Percentiles rank a stretch among this genome's conserved stretches.
phyloP scores from a whole-genome alignment of 345 rosid species.

The Eucalyptus victrix region DNA sequence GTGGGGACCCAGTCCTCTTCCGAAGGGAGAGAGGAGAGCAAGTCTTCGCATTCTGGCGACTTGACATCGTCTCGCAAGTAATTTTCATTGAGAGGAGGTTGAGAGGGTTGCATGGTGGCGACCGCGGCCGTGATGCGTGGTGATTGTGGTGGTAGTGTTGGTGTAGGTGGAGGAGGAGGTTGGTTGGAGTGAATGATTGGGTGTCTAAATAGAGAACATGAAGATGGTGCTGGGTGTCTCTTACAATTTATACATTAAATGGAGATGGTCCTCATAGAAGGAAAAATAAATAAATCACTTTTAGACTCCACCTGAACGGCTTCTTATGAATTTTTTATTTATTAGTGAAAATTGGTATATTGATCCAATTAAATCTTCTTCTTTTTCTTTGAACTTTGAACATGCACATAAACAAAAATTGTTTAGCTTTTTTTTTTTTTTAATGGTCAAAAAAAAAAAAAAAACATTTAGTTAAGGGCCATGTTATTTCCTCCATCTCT shows the following conservation, averaged over 20 bases:
- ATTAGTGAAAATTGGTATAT: not conserved
- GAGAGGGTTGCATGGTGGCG: not conserved
- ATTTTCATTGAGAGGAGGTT: not conserved
- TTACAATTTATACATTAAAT: not conserved
- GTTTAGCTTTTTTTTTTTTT: no score
- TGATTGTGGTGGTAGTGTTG: not conserved
- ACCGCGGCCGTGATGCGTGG: rapidly evolving
- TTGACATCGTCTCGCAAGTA: not conserved
- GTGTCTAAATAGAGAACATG: not conserved
- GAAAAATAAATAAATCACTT: no score
- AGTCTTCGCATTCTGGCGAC: not conserved
- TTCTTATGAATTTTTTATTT: no score
- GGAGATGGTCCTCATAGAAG: no score
- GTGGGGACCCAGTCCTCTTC: no score
- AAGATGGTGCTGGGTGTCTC: not conserved
- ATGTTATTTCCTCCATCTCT: no score
- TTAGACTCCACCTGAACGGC: not conserved
- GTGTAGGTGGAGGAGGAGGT: not conserved
- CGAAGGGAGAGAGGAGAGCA: not conserved
- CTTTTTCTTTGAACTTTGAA: no score
- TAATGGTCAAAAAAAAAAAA: no score
- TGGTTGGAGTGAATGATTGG: not conserved
- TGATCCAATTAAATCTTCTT: no score
- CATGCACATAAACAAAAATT: no score
- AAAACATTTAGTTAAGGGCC: no score